Base-by-base conservation (phyloP, 257 asterid species). In the Buddleja alternifolia region DNA sequence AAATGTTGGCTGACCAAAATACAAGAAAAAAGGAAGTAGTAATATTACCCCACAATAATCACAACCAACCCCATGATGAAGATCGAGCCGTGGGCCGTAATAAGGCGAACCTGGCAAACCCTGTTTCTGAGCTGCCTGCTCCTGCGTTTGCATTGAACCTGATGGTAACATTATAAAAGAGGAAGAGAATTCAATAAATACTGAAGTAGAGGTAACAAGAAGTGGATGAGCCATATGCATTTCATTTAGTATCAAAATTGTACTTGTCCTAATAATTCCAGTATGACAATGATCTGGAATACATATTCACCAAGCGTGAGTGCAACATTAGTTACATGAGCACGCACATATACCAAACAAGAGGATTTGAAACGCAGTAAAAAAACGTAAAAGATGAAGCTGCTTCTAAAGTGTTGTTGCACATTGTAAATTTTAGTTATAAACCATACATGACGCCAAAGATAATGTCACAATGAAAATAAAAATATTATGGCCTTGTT, bases 11-110 rank as follows among this genome's bases (percentile, higher is more conserved):
- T 39, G 66, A 52, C 8, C 16, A 46, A 45, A 46, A 44, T 3
- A 16, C 29, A 42, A 69, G 12, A 14, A 42, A 21, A 19, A 12
- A 15, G 9, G 14, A 52, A 71, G 10, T 21, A 64, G 66, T 24
- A 19, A 41, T 9, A 54, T 77, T 86, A 89, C 96, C 91, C 96
- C 96, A 68, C 96, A 89, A 67, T 80, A 79, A 80, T 89, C 96
- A 73, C 96, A 89, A 56, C 96, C 96, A 52, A 56, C 84, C 15
- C 57, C 75, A 41, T 65, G 37, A 76, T 89, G 96, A 81, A 78
- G 55, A 44, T 74, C 66, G 24, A 69, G 71, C 54, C 79, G 78
- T 19, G 14, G 29, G 71, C 67, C 72, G 19, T 81, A 63, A 47
- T 45, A 63, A 21, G 66, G 40, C 25, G 77, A 36, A 44, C 65